A percentile compares a stretch with the other conserved stretches of the same genome.
These are phyloP conservation scores for Orobanche coerulescens DNA, from an alignment of 257 asterid genomes.

Conservation along the genomic window DNA sequence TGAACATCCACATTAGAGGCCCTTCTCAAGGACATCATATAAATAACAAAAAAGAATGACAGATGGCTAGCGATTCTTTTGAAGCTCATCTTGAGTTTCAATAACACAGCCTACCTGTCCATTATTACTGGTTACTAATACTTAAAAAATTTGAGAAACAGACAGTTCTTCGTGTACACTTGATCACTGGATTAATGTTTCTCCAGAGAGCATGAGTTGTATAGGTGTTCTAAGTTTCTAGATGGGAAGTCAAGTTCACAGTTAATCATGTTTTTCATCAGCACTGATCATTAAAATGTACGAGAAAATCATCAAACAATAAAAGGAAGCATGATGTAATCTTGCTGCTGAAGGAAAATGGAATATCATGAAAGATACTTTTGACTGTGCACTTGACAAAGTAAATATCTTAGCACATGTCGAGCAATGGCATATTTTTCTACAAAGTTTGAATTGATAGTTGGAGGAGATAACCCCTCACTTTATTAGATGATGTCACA, in stretches of 20 bases:
- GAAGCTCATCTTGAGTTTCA: conserved; percentile 22
- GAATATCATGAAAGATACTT: neutral
- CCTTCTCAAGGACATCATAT: conserved; percentile 14
- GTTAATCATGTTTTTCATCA: conserved; percentile 11
- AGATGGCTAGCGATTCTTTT: conserved; percentile 14
- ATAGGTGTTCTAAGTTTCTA: conserved; percentile 1
- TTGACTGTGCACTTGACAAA: neutral
- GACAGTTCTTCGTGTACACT: neutral
- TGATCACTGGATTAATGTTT: neutral
- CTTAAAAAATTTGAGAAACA: neutral
- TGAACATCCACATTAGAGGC: conserved; percentile 23
- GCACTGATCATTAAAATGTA: neutral
- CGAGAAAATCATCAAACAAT: conserved; percentile 1
- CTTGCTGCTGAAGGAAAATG: neutral
- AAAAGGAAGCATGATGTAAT: conserved; percentile 5
- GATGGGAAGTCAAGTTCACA: neutral
- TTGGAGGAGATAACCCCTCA: neutral
- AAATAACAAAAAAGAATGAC: conserved; percentile 20
- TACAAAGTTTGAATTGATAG: neutral
- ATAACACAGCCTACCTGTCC: no score
- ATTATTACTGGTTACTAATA: neutral
- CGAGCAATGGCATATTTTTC: neutral
- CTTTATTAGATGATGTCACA: neutral
- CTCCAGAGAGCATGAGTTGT: neutral
- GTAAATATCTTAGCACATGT: neutral